Conservation (phyloP, 352 stramenopile species). For the Phytophthora hibernalis region DNA sequence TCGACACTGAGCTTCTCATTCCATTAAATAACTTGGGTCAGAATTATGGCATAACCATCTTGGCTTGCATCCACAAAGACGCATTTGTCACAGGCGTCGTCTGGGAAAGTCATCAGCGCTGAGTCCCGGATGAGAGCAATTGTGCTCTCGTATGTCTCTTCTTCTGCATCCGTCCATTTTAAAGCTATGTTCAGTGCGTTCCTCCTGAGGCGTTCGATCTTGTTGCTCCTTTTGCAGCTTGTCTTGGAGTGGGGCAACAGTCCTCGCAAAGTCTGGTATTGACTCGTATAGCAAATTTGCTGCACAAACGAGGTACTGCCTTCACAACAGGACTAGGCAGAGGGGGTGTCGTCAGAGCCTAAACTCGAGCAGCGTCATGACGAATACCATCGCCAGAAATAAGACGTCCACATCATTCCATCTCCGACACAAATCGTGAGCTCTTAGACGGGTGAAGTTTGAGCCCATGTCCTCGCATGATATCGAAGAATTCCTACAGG, state of each 20-base stretch:
- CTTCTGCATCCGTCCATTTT: neutral
- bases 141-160: neutral
- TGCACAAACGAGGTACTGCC: neutral
- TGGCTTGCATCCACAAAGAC: neutral
- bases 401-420: constrained; percentile 29
- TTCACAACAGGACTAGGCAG: neutral
- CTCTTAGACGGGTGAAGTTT: constrained; percentile 30
- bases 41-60: neutral
- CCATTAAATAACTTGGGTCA: neutral
- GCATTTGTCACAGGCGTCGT: neutral
- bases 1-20: neutral
- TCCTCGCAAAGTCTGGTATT: neutral
- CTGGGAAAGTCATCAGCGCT: neutral
- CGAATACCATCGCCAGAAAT: constrained; percentile 14
- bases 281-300: constrained; percentile 5
- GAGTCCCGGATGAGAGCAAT: neutral
- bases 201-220: neutral
- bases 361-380: constrained; percentile 15
- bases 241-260: neutral
- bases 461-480: constrained; percentile 14
- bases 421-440: constrained; percentile 17
- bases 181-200: constrained; percentile 1
- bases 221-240: neutral
- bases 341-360: neutral
- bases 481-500: constrained; percentile 24